Percentiles rank a stretch among this genome's conserved stretches.
Evolutionary conservation across 2,329 filamentous ascomycete genomes (phyloP).

Genomic region (Piedraia hortae): DNA sequence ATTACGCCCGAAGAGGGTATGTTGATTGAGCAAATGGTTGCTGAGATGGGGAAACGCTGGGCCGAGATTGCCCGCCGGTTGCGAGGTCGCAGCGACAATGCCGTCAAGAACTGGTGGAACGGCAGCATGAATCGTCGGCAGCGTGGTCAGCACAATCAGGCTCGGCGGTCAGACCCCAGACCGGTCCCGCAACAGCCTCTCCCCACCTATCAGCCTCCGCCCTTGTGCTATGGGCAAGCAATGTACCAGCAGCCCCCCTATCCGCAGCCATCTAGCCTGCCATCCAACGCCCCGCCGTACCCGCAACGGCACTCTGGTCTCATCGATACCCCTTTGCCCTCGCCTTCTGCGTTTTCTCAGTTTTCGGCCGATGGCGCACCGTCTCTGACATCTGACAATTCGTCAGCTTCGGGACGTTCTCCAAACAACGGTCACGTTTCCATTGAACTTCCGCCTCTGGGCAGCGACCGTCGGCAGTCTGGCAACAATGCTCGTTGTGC

Average conservation of each 20-base stretch:
- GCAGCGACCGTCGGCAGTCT: slow-evolving; percentile 7
- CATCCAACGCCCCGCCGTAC: slow-evolving; percentile 7
- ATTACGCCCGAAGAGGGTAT: slow-evolving; percentile 50
- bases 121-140: slow-evolving; percentile 60
- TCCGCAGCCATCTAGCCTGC: slow-evolving; percentile 7
- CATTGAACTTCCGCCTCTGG: slow-evolving; percentile 18
- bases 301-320: slow-evolving; percentile 7
- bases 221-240: slow-evolving; percentile 11
- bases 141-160: slow-evolving; percentile 14
- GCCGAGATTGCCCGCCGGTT: slow-evolving; percentile 70
- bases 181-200: too few species aligned
- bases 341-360: slow-evolving; percentile 33
- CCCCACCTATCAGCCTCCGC: too few species aligned
- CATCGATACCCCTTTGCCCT: slow-evolving; percentile 32
- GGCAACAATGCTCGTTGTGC: not conserved
- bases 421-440: slow-evolving; percentile 19
- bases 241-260: slow-evolving; percentile 5
- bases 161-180: slow-evolving; percentile 11
- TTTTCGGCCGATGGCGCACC: slow-evolving; percentile 36
- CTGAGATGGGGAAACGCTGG: slow-evolving; percentile 63
- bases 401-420: slow-evolving; percentile 19
- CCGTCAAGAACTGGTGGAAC: slow-evolving; percentile 97
- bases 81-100: slow-evolving; percentile 70
- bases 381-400: slow-evolving; percentile 40
- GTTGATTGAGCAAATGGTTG: slow-evolving; percentile 50